A percentile compares a stretch with the other conserved stretches of the same genome.
These are phyloP conservation scores for Microbotryum saponariae DNA, from an alignment of 1,284 basidiomycete genomes.

Conservation along the genomic window DNA sequence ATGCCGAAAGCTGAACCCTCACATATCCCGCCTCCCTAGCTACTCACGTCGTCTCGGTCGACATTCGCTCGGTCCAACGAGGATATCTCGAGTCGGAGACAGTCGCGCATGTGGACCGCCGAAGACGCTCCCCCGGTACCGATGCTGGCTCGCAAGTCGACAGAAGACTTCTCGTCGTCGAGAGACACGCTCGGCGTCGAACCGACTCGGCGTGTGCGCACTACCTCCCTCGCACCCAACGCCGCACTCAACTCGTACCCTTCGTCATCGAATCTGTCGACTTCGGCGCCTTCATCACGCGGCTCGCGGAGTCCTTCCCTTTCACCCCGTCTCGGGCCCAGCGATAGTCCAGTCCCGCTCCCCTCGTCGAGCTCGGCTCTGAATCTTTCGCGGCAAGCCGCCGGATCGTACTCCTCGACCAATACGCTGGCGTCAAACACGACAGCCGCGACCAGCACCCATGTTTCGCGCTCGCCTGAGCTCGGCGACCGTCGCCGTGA, in stretches of 20 bases:
- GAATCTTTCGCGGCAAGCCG: slow-evolving; percentile 1
- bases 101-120: background rate
- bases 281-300: slow-evolving; percentile 18
- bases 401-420: too few relatives aligned
- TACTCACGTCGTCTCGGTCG: slow-evolving; percentile 58
- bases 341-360: slow-evolving; percentile 3
- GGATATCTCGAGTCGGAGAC: slow-evolving; percentile 47
- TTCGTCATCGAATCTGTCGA: slow-evolving; percentile 3
- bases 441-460: slow-evolving; percentile 15
- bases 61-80: slow-evolving; percentile 70
- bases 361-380: background rate
- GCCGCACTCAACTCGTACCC: slow-evolving; percentile 5
- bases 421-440: background rate
- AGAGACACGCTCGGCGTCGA: slow-evolving; percentile 43
- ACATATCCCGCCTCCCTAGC: slow-evolving; percentile 38
- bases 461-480: slow-evolving; percentile 33
- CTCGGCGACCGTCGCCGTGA: slow-evolving; percentile 48
- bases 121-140: slow-evolving; percentile 40
- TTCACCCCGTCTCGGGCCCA: background rate
- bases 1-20: background rate
- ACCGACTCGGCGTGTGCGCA: slow-evolving; percentile 26
- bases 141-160: slow-evolving; percentile 33
- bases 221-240: background rate
- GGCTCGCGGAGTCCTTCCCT: slow-evolving; percentile 26
- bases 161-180: slow-evolving; percentile 37